Evolutionary conservation across 2,329 filamentous ascomycete genomes (phyloP).

Genomic region (Aspergillus pseudoglaucus): DNA sequence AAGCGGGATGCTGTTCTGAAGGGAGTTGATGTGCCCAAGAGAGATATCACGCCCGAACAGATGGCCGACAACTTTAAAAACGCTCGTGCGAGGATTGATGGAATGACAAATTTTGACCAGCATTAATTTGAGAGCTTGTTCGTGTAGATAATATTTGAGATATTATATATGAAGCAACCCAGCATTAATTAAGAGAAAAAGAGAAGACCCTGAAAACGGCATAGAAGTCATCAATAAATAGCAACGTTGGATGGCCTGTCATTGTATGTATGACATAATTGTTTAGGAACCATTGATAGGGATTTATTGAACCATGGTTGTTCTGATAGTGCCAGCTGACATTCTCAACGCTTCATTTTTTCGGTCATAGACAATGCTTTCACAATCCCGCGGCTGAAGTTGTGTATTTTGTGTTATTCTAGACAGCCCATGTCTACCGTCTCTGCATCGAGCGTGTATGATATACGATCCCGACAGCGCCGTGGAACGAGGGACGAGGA

Average conservation of each 20-base stretch:
- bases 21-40: slow-evolving; percentile 13
- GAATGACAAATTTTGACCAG: slow-evolving; percentile 15
- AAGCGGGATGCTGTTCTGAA: slow-evolving; percentile 24
- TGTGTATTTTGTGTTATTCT: background rate
- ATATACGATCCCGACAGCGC: background rate
- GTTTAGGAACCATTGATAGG: background rate
- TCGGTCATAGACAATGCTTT: background rate
- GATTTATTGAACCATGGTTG: background rate
- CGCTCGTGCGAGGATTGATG: slow-evolving; percentile 15
- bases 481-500: background rate
- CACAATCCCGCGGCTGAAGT: background rate
- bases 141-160: background rate
- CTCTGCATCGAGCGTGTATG: background rate
- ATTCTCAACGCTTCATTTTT: background rate
- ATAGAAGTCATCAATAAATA: too few relatives aligned
- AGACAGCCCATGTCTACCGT: background rate
- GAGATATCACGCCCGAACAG: slow-evolving; percentile 1
- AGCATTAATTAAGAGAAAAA: too few relatives aligned
- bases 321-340: background rate
- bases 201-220: too few relatives aligned
- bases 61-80: slow-evolving; percentile 8
- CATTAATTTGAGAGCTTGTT: slow-evolving; percentile 6
- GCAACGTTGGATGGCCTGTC: background rate
- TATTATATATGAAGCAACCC: background rate
- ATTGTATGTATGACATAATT: background rate